These are phyloP conservation scores for Rhamnella rubrinervis DNA, from an alignment of 331 rosid genomes.

Conservation along the genomic window DNA sequence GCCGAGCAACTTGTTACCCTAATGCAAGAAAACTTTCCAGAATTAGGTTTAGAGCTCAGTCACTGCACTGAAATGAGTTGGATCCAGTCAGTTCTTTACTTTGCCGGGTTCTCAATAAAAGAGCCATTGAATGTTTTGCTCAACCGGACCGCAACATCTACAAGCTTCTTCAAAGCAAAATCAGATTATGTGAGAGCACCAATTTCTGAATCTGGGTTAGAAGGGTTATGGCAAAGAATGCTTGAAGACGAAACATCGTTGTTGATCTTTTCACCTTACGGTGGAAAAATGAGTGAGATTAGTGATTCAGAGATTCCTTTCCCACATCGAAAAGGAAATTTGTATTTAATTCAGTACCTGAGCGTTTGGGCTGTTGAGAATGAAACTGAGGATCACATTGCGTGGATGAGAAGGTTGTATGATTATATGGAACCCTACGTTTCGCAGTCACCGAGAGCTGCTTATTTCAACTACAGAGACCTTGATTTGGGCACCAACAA, in stretches of 20 bases:
- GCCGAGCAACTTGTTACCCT: constrained; percentile 9
- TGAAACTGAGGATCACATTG: constrained; percentile 17
- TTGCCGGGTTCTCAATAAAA: constrained; percentile 12
- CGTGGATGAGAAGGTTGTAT: constrained; percentile 19
- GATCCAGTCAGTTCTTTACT: constrained; percentile 28
- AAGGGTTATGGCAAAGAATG: constrained; percentile 19
- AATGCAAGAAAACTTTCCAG: constrained; percentile 19
- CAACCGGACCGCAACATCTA: background rate
- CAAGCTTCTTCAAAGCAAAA: constrained; percentile 19
- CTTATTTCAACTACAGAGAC: constrained; percentile 31
- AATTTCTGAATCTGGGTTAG: constrained; percentile 18
- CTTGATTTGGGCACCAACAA: constrained; percentile 33
- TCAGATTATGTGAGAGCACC: constrained; percentile 25
- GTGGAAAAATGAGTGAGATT: constrained; percentile 34
- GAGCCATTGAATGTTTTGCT: constrained; percentile 12
- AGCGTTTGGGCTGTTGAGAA: constrained; percentile 8
- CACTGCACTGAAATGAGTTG: constrained; percentile 30
- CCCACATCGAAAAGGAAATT: constrained; percentile 28
- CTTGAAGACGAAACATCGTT: constrained; percentile 1
- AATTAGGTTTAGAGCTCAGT: constrained; percentile 9
- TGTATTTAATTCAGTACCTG: constrained; percentile 22
- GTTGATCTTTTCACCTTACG: constrained; percentile 21
- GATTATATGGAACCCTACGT: constrained; percentile 23
- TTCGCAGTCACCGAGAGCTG: constrained; percentile 28
- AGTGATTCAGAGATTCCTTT: constrained; percentile 22